Percentiles rank a stretch among this genome's conserved stretches.
Evolutionary conservation across 768 basidiomycete species (phyloP).

Genomic region (Boletus barrowsii): DNA sequence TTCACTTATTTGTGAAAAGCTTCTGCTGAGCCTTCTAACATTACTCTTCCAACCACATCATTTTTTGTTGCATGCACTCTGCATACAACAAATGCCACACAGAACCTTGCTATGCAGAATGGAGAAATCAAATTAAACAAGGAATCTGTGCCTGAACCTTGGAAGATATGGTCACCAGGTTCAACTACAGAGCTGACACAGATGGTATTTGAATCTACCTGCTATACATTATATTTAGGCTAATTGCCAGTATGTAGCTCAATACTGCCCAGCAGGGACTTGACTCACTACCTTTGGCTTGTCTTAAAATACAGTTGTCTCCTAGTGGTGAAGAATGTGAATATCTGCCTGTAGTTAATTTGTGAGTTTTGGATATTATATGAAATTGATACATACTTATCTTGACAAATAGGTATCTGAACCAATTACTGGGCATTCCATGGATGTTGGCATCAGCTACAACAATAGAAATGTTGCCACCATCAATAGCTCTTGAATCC

Average conservation of each 20-base stretch:
- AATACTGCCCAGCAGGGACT: background rate
- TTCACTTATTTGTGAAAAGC: background rate
- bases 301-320: background rate
- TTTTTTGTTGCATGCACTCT: constrained; percentile 9
- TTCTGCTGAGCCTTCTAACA: rapidly evolving
- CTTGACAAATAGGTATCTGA: background rate
- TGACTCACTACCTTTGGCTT: background rate
- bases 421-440: background rate
- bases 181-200: background rate
- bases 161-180: constrained; percentile 6
- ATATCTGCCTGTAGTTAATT: background rate
- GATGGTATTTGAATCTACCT: background rate
- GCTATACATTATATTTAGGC: background rate
- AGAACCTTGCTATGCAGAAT: background rate
- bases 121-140: background rate
- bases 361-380: background rate
- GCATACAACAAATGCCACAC: background rate
- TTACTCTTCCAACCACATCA: background rate
- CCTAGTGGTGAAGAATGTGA: background rate
- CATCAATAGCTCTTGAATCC: background rate
- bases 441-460: background rate
- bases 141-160: background rate
- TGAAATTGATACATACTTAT: background rate
- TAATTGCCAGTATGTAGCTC: background rate
- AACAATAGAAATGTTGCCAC: background rate